These are phyloP conservation scores for Arthrobotrys megalospora DNA, from an alignment of 2,329 filamentous ascomycete genomes.

Conservation along the genomic window DNA sequence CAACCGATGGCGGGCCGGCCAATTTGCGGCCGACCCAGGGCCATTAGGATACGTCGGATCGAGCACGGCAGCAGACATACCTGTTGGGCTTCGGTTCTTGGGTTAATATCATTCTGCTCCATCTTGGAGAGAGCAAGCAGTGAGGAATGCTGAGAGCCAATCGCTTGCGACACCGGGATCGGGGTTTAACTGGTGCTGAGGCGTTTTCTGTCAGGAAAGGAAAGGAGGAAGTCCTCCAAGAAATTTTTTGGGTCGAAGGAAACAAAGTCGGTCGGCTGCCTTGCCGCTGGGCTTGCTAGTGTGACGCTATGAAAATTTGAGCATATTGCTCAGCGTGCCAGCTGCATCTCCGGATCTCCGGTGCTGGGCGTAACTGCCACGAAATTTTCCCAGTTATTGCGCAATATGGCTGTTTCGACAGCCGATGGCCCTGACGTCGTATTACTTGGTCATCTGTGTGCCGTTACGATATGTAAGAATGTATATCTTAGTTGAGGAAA, in stretches of 20 bases:
- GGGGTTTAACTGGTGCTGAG: constrained; percentile 40
- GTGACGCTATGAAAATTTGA: constrained; percentile 37
- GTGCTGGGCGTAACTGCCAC: constrained; percentile 27
- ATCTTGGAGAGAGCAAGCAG: constrained; percentile 24
- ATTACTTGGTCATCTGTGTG: constrained; percentile 31
- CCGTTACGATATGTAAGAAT: neutral
- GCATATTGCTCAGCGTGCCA: constrained; percentile 13
- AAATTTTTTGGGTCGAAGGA: constrained; percentile 22
- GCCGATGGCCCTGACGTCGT: constrained; percentile 42
- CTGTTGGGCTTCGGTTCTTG: constrained; percentile 28
- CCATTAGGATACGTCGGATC: constrained; percentile 47
- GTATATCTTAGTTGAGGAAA: neutral
- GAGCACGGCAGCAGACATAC: constrained; percentile 28
- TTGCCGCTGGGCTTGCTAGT: constrained; percentile 38
- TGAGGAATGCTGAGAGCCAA: constrained; percentile 39
- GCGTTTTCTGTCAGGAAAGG: constrained; percentile 32
- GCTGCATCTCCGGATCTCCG: constrained; percentile 51
- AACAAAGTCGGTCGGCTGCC: constrained; percentile 29
- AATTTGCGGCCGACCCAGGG: constrained; percentile 37
- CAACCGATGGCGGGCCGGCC: constrained; percentile 34
- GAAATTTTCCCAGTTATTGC: constrained; percentile 52
- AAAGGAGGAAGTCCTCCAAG: constrained; percentile 48
- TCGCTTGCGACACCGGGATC: constrained; percentile 58
- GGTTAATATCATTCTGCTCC: constrained; percentile 34
- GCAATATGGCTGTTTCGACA: constrained; percentile 56